Base-by-base conservation (phyloP, 2,329 filamentous ascomycete genomes). In the Colletotrichum higginsianum region DNA sequence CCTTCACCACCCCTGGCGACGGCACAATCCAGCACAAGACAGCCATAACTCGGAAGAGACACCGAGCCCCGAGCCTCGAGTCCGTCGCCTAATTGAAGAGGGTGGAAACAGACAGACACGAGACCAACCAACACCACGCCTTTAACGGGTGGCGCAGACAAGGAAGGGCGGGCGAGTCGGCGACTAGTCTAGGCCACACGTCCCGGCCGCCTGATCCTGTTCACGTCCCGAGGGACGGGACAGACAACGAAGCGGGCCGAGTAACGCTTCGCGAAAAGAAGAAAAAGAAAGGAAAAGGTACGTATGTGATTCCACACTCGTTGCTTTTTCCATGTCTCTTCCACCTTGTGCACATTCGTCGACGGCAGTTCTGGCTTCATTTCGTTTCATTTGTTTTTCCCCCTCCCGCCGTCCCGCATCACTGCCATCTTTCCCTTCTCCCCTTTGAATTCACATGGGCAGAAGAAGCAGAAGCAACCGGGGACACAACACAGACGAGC, bases 261-360 rank as follows among this genome's bases (percentile, higher is more conserved):
- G 49, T 71, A 53, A 68, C 58, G 65, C 57, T 68, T 71, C 47
- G 65, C 64, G n/a, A 62, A 49, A 35, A 35, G 30, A 35, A 35
- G 8, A 35, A 35, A 35, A 35, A 35, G 30, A 35, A 35, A 35
- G 30, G 8, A 35, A 35, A 46, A 68, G 64, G 68, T 71, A 38
- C 53, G 65, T 67, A 63, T 18, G 52, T 46, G 26, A 71, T 63
- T 58, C 53, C 44, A 63, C 52, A 38, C 57, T 63, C 16, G 18
- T 71, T 71, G 50, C 68, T 71, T 71, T 68, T 71, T 55, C 52
- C 26, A 50, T 62, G 58, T 71, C 47, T 71, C 64, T 67, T 58
- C 56, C 26, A 66, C 46, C 38, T 68, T 53, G 52, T 67, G 47
- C 68, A 71, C 68, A 66, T 50, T 68, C 64, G 56, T 71, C 58